Percentiles rank a stretch among this genome's conserved stretches.
phyloP scores from a whole-genome alignment of 371 early-diverging fungal species.

The Apophysomyces elegans region DNA sequence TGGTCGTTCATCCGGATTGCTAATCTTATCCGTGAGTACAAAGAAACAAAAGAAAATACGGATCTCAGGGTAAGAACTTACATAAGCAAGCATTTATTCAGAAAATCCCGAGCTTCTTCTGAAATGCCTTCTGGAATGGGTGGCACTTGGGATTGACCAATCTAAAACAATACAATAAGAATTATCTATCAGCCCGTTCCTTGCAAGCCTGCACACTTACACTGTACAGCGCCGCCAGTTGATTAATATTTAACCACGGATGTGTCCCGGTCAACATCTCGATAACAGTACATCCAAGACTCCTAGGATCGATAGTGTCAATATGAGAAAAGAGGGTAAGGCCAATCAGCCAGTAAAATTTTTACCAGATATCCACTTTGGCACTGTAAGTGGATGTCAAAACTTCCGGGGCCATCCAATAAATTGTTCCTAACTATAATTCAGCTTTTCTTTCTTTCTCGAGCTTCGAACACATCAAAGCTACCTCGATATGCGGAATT shows the following conservation, averaged over 20 bases:
- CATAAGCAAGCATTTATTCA: slow-evolving; percentile 70
- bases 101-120: slow-evolving; percentile 64
- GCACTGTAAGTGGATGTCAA: slow-evolving; percentile 69
- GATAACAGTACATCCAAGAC: slow-evolving; percentile 84
- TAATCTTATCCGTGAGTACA: slow-evolving; percentile 12
- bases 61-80: slow-evolving; percentile 24
- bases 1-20: slow-evolving; percentile 68
- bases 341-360: slow-evolving; percentile 15
- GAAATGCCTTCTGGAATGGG: slow-evolving; percentile 72
- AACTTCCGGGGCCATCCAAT: slow-evolving; percentile 90
- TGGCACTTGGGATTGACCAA: slow-evolving; percentile 62
- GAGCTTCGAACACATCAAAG: too few species aligned
- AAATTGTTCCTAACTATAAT: slow-evolving; percentile 55
- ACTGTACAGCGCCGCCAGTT: slow-evolving; percentile 74
- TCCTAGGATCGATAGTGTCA: slow-evolving; percentile 70
- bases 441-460: neutral
- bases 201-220: slow-evolving; percentile 38
- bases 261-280: slow-evolving; percentile 92
- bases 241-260: slow-evolving; percentile 80
- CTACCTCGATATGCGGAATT: slow-evolving; percentile 20
- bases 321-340: neutral
- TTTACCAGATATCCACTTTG: slow-evolving; percentile 80
- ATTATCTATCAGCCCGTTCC: neutral
- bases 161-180: slow-evolving; percentile 21
- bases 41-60: neutral